Evolutionary conservation across 208 protist species (phyloP), one percentile per base, ranked within the genome.

Genomic region (Leptomonas pyrrhocoris): DNA sequence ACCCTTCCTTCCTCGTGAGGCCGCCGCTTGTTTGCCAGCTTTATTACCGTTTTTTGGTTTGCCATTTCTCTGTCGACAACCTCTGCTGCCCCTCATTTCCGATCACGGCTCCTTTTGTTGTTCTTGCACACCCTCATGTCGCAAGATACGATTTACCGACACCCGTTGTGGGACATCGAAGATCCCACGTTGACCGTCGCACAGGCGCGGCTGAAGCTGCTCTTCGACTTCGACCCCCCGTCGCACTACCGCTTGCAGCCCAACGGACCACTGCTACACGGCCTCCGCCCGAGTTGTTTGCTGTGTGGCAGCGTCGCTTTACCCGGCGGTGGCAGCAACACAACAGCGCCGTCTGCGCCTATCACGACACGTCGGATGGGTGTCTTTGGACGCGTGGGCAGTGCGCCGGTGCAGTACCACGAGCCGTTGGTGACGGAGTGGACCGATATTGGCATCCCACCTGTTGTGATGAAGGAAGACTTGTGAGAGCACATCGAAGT

Each of bases 151-250:
- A 75, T 79, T 38, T 94, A 94, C 53, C 63, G 74, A 1, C 84
- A 92, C 73, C 74, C 67, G 2, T 72, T 86, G 50, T 94, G 86
- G 86, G 74, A 88, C 58, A 77, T 90, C n/a, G 86, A 92, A 45
- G 84, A 85, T 31, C 80, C 86, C 0, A 91, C 84, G 2, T 72
- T 92, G 34, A 68, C 77, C 21, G 79, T 88, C 38, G 61, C 74
- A 0, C 76, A 83, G 43, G 82, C 80, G 11, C 84, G 79, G 13
- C 72, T 94, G 7, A 86, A 94, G 66, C 82, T 94, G 4, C 74
- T 92, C 31, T 69, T 85, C 15, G 86, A 92, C 63, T 94, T 94
- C 59, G 89, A 89, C 25, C 63, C 81, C 9, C 86, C 89, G 4
- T 79, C 81, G 46, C 80, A 76, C 34, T 94, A 89, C 58, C 60